phyloP scores from a whole-genome alignment of 148 eudicot genomes.

The Pharnaceum exiguum region DNA sequence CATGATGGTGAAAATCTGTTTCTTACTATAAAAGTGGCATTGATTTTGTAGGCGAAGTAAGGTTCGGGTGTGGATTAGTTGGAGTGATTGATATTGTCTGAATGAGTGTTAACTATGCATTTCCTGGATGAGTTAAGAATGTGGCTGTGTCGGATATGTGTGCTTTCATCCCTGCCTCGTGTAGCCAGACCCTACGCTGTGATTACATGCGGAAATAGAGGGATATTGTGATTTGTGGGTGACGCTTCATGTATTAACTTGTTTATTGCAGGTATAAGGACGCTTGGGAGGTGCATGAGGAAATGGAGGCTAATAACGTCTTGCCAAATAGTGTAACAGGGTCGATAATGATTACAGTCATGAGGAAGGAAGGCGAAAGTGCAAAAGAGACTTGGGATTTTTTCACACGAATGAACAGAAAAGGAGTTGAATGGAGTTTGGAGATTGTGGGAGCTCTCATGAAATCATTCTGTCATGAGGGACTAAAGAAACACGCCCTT shows the following conservation, averaged over 20 bases:
- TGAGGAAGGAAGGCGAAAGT: slow-evolving; percentile 69
- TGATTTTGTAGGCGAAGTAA: too few relatives aligned
- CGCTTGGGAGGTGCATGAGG: slow-evolving; percentile 69
- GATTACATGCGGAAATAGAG: neutral
- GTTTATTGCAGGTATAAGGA: slow-evolving; percentile 56
- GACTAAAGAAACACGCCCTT: slow-evolving; percentile 79
- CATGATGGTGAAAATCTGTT: too few relatives aligned
- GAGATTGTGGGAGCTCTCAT: slow-evolving; percentile 77
- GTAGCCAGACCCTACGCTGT: neutral
- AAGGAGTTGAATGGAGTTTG: slow-evolving; percentile 76
- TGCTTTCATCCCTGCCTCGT: neutral
- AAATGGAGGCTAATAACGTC: slow-evolving; percentile 61
- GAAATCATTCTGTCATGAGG: slow-evolving; percentile 85
- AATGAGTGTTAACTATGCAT: too few relatives aligned
- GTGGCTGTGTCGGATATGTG: too few relatives aligned
- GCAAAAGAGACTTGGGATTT: slow-evolving; percentile 91
- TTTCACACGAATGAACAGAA: slow-evolving; percentile 65
- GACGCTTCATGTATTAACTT: slow-evolving; percentile 4
- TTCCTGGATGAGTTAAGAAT: too few relatives aligned
- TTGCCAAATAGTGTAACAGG: slow-evolving; percentile 84
- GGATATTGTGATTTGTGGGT: neutral
- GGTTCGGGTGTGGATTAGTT: too few relatives aligned
- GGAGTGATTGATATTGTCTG: too few relatives aligned
- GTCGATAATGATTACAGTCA: slow-evolving; percentile 78
- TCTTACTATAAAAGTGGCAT: too few relatives aligned